phyloP scores from a whole-genome alignment of 768 basidiomycete species.

The Leccinum broughii region DNA sequence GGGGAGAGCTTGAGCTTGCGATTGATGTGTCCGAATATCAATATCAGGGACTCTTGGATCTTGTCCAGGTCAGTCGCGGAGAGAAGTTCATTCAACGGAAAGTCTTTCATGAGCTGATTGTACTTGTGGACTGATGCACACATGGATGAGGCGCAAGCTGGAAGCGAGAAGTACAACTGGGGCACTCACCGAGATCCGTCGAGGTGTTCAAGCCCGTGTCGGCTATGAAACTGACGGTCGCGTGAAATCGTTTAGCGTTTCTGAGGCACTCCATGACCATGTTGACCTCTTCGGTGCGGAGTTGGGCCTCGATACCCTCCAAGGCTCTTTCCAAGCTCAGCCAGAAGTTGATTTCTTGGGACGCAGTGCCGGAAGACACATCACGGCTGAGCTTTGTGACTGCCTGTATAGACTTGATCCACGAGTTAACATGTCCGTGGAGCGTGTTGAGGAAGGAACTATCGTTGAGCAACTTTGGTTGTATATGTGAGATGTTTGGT shows the following conservation, averaged over 20 bases:
- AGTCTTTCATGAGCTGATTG: constrained; percentile 98
- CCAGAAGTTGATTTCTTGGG: constrained; percentile 99
- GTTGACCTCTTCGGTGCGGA: constrained; percentile 88
- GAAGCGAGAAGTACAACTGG: not conserved
- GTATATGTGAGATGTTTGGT: constrained; percentile 76
- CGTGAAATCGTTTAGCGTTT: constrained; percentile 95
- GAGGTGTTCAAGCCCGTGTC: constrained; percentile 97
- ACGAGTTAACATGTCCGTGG: constrained; percentile 91
- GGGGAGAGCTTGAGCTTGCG: constrained; percentile 95
- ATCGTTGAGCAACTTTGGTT: constrained; percentile 76
- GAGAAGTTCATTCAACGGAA: constrained; percentile 94
- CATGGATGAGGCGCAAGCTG: not conserved
- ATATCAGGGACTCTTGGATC: constrained; percentile 82
- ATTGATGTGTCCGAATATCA: constrained; percentile 93
- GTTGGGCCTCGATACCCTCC: constrained; percentile 89
- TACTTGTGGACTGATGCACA: constrained; percentile 84
- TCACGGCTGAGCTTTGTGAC: constrained; percentile 96
- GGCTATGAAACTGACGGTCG: constrained; percentile 96
- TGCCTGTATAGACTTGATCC: constrained; percentile 97
- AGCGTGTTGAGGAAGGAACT: constrained; percentile 90
- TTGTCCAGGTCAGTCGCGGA: constrained; percentile 96
- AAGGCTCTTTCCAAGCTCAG: constrained; percentile 89
- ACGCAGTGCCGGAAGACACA: constrained; percentile 91
- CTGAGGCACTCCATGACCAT: constrained; percentile 93
- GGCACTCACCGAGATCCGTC: constrained; percentile 71